Evolutionary conservation across 2,329 filamentous ascomycete genomes (phyloP), one percentile per base, ranked within the genome.

Genomic region (Cordyceps tenuipes): DNA sequence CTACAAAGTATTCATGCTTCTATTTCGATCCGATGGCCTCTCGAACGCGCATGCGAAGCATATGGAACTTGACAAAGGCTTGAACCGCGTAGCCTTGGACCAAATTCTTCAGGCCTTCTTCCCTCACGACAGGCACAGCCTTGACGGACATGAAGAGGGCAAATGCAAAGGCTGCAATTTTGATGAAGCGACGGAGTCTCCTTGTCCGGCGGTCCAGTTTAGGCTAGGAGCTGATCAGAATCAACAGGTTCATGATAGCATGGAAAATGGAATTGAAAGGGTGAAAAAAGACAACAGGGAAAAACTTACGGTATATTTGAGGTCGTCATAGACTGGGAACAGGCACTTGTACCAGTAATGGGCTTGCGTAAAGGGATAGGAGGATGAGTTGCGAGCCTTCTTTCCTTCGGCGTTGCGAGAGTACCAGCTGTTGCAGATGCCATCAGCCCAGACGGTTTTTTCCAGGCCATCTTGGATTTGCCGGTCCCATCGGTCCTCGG

Each of bases 391-490:
- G 70, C 70, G 73, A 44, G 61, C 59, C 19, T 44, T 61, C 29
- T 63, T 63, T 36, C 69, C 67, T 13, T 66, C 62, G 12, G 56
- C 65, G 15, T 63, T 64, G 34, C 61, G 64, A 59, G 66, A 64
- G 61, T 76, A 77, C 75, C 74, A 77, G 64, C 65, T 75, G 39
- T 64, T 61, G 58, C 75, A 76, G 0, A 70, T 70, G 0, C 68
- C 68, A 0, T 64, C 63, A 19, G 61, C 65, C 67, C 68, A 76
- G 0, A 77, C 73, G 0, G 68, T 76, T 3, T 71, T 66, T 1
- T 64, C 43, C 50, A 77, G 61, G 3, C 66, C 68, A 0, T 54
- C 44, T 46, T 78, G 75, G 7, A 76, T 61, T 23, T 66, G 60
- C 2, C 66, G 51, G 0, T 70, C 68, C 59, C 73, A 75, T 6